Evolutionary conservation across 192 early-diverging fungal species (phyloP), one percentile per base, ranked within the genome.

Genomic region (Coemansia sp.): DNA sequence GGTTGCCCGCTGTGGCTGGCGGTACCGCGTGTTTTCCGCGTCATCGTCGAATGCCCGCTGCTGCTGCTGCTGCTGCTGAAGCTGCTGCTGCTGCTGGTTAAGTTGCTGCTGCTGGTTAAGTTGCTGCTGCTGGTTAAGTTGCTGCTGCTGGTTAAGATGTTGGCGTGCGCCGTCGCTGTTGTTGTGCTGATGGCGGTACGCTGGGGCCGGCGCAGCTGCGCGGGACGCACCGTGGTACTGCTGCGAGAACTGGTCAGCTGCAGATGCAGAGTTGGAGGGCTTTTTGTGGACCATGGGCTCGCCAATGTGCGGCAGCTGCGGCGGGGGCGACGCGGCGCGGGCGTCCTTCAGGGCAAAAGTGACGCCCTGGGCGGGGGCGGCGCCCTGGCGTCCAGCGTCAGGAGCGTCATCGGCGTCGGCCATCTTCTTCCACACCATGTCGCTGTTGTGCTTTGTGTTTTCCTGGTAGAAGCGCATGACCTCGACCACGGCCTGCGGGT

Each of bases 401-500:
- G 64, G 53, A 22, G 60, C 56, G 31, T 56, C 27, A 21, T 62
- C 66, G 40, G 58, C 56, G 33, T 74, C 56, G 0, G 71, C 71
- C 78, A 73, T 80, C 68, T 74, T 74, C 59, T 63, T 62, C 71
- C 72, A 74, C 32, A 80, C 78, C 60, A 67, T 67, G 54, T 74
- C 72, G 54, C 73, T 64, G 31, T 67, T 74, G 57, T 68, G 77
- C 66, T 65, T 72, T 8, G 62, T 80, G 67, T 91, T 87, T 64
- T 94, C 94, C 19, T 94, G 93, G 83, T 98, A 99, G 60, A 99
- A 99, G 71, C 97, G 94, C 23, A 99, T 82, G 22, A 95, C 95
- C 65, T 98, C 95, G 14, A 98, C 70, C 30, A 99, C 97, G 22
- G 96, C 96, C 77, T 98, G 95, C 25, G 97, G 97, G 62, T 99